These are phyloP conservation scores for Ophioceras dolichostomum DNA, from an alignment of 2,329 filamentous ascomycete species.

Conservation along the genomic window DNA sequence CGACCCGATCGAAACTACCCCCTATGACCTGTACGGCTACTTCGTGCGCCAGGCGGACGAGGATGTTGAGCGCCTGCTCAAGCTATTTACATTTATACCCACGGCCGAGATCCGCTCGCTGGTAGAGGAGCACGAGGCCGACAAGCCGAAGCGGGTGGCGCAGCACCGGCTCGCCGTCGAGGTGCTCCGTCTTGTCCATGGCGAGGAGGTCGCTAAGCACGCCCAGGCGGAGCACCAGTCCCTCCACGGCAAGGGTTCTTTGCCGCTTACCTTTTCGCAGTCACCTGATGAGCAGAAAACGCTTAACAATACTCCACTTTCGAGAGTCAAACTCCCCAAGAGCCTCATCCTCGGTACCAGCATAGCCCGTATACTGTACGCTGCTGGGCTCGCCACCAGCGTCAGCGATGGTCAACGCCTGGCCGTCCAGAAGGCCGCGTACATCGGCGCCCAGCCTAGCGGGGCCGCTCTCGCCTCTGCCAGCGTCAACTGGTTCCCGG, in stretches of 20 bases:
- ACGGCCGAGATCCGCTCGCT: constrained; percentile 50
- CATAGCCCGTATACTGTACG: constrained; percentile 46
- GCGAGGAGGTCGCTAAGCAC: constrained; percentile 46
- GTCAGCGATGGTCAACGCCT: constrained; percentile 46
- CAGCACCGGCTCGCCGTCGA: constrained; percentile 78
- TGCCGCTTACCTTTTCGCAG: constrained; percentile 4
- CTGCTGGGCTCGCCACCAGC: constrained; percentile 45
- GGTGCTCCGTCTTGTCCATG: constrained; percentile 70
- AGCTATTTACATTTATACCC: constrained; percentile 83
- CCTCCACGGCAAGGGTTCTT: constrained; percentile 28
- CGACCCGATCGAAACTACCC: constrained; percentile 64
- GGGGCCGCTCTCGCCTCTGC: constrained; percentile 21
- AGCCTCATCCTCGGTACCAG: constrained; percentile 40
- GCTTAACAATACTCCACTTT: constrained; percentile 34
- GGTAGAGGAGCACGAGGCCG: constrained; percentile 54
- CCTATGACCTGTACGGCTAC: constrained; percentile 84
- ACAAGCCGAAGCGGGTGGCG: constrained; percentile 62
- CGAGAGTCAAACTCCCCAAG: constrained; percentile 46
- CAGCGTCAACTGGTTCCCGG: constrained; percentile 47
- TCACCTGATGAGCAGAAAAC: constrained; percentile 11
- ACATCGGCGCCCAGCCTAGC: constrained; percentile 36
- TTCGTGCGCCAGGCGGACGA: constrained; percentile 74
- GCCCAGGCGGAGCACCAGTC: constrained; percentile 44
- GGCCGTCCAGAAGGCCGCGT: constrained; percentile 40
- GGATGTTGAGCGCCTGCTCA: constrained; percentile 71